These are phyloP conservation scores for Fomitiporia mediterranea DNA, from an alignment of 1,284 basidiomycete species.

Conservation along the genomic window DNA sequence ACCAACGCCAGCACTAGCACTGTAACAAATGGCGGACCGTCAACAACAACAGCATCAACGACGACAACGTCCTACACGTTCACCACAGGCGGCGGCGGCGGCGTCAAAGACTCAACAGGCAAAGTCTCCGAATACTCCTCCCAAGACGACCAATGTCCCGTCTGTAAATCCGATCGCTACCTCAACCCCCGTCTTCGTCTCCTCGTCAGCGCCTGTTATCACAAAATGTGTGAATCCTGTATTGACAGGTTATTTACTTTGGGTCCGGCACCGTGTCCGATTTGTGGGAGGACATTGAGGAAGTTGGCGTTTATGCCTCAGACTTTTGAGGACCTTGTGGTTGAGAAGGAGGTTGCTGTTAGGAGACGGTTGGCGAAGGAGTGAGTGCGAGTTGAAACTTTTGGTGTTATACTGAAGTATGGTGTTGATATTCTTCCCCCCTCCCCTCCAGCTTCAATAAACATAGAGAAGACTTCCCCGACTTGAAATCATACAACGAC, in stretches of 20 bases:
- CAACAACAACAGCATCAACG: not conserved
- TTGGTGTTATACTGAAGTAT: not conserved
- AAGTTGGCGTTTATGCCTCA: conserved; percentile 95
- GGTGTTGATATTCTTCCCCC: not conserved
- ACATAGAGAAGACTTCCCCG: conserved; percentile 82
- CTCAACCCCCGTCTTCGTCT: conserved; percentile 92
- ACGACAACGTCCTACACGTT: not conserved
- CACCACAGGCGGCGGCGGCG: conserved; percentile 43
- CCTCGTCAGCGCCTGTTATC: conserved; percentile 95
- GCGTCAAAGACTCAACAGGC: conserved; percentile 78
- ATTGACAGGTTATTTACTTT: conserved; percentile 96
- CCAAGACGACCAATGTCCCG: conserved; percentile 94
- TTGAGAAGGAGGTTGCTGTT: conserved; percentile 95
- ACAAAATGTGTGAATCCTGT: conserved; percentile 99
- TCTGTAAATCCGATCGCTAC: conserved; percentile 96
- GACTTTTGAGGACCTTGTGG: conserved; percentile 94
- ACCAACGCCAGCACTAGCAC: conserved; percentile 56
- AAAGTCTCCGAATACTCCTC: conserved; percentile 71
- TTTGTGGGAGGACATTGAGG: conserved; percentile 84
- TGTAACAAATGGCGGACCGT: not conserved
- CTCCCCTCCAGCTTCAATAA: conserved; percentile 69
- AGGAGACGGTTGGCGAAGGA: conserved; percentile 85
- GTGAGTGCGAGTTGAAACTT: conserved; percentile 47
- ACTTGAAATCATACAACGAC: conserved; percentile 86
- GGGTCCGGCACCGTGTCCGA: conserved; percentile 94